Evolutionary conservation across 208 protist genomes (phyloP).

Genomic region (Leishmania aethiopica): DNA sequence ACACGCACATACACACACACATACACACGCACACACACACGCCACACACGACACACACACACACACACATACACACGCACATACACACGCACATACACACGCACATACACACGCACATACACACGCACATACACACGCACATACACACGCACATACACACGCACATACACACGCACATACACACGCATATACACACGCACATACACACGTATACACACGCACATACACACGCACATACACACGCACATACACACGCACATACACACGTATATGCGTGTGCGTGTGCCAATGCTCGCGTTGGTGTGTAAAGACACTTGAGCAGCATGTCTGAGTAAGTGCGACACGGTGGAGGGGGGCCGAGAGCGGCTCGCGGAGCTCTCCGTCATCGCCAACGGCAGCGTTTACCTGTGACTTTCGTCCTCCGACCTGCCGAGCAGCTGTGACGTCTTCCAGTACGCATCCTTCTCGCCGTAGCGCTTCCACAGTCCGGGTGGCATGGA

Average conservation of each 20-base stretch:
- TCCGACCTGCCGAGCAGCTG: conserved; percentile 57
- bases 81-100: too few species aligned
- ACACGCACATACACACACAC: too few species aligned
- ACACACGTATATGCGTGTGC: not conserved
- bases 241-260: not conserved
- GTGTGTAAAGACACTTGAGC: not conserved
- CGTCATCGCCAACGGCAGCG: not conserved
- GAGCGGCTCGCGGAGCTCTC: not conserved
- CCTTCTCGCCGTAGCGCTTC: conserved; percentile 81
- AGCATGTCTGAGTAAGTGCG: not conserved
- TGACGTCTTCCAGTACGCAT: conserved; percentile 79
- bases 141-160: too few species aligned
- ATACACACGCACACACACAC: not conserved
- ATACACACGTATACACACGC: too few species aligned
- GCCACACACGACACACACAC: too few species aligned
- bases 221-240: too few species aligned
- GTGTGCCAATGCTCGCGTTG: not conserved
- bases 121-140: too few species aligned
- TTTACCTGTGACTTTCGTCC: conserved; percentile 44
- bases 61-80: too few species aligned
- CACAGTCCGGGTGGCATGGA: conserved; percentile 88
- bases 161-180: too few species aligned
- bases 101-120: too few species aligned
- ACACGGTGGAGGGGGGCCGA: not conserved
- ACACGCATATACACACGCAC: too few species aligned